Conservation (phyloP, 768 basidiomycete genomes). For the Jaapia argillacea region DNA sequence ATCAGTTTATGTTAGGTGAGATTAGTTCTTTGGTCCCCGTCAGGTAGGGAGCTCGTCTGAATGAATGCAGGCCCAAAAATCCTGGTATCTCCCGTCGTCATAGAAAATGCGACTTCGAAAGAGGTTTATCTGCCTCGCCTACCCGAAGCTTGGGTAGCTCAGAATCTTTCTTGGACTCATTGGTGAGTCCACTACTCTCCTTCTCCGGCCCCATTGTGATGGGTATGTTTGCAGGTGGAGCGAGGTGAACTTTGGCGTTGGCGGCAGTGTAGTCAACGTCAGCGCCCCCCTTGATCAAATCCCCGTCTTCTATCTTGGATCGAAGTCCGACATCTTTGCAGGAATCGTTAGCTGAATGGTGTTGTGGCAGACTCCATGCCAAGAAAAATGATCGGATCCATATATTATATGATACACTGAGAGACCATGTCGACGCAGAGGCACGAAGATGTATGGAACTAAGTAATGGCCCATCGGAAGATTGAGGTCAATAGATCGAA, state of each 20-base stretch:
- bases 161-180: slow-evolving; percentile 20
- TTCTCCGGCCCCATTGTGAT: background rate
- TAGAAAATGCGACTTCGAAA: slow-evolving; percentile 16
- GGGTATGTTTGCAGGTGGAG: slow-evolving; percentile 19
- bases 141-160: slow-evolving; percentile 5
- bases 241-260: slow-evolving; percentile 18
- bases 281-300: slow-evolving; percentile 22
- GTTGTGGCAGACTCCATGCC: no score
- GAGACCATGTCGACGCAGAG: no score
- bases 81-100: slow-evolving; percentile 24
- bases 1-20: slow-evolving; percentile 26
- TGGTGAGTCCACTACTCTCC: slow-evolving; percentile 14
- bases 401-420: no score
- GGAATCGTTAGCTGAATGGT: no score
- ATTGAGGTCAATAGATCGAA: no score
- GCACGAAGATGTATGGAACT: no score
- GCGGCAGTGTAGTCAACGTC: slow-evolving; percentile 19
- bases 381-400: no score
- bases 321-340: slow-evolving; percentile 18
- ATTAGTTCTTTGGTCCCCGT: slow-evolving; percentile 22
- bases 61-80: slow-evolving; percentile 17
- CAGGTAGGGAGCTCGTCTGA: slow-evolving; percentile 14
- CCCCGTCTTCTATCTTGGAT: slow-evolving; percentile 24
- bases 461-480: no score
- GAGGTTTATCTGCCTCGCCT: slow-evolving; percentile 21